Base-by-base conservation (phyloP, 805 yeast species). In the Metschnikowia cubensis region DNA sequence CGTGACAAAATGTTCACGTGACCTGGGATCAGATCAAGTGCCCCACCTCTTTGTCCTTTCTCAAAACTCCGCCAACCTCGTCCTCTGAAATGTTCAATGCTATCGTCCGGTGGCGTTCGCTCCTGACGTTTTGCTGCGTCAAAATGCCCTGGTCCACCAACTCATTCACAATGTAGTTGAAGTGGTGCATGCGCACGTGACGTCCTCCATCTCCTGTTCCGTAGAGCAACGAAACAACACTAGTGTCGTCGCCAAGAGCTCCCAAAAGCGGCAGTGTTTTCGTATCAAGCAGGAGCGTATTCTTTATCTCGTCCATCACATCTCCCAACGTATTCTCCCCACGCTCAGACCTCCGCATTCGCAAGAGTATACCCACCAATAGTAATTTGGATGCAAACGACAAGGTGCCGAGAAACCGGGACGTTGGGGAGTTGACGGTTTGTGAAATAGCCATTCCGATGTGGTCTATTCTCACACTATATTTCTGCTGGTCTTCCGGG, bases 391-490 rank as follows among this genome's bases (percentile, higher is more conserved):
- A 75, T 0, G 85, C 76, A 56, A 87, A 80, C 1, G 96, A 76
- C 22, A 89, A 68, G 0, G 81, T 71, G 25, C 70, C 63, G 18
- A 94, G 66, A 57, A 79, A 87, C 48, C 70, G 75, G 0, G 81
- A 65, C n/a, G 82, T 70, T 0, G 96, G 96, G 0, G 96, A 83
- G 51, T 79, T 79, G 5, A 89, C 82, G 0, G 95, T 80, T 64
- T 89, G 96, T 55, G 80, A 77, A 35, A 89, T 83, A 0, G 97
- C 97, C 56, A 77, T 79, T 65, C 86, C 81, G 17, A 92, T 82
- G 66, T 90, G 96, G 10, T 75, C 72, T 18, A 89, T 87, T 32
- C 80, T 80, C 6, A 90, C 91, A 3, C 79, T 69, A 51, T 76
- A 81, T 2, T 69, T 62, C 10, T 76, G 77, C 17, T 69, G 65